A percentile compares a stretch with the other conserved stretches of the same genome.
phyloP scores from a whole-genome alignment of 108 stramenopile species.

The Ochromonas danica region DNA sequence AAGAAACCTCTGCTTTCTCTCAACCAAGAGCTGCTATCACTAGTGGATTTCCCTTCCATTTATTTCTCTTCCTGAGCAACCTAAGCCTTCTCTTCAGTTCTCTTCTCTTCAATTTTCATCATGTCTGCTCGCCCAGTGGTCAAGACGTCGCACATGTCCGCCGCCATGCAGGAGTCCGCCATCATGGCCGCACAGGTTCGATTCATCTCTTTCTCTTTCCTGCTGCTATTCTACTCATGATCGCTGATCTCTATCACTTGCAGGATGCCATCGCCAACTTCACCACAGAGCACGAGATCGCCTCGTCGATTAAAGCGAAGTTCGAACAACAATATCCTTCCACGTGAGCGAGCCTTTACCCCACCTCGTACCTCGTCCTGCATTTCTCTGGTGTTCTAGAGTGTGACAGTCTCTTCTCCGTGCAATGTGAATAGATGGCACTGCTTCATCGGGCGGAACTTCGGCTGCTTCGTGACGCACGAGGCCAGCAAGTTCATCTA shows the following conservation, averaged over 20 bases:
- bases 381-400: no score
- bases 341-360: slow-evolving; percentile 36
- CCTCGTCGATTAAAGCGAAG: slow-evolving; percentile 48
- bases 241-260: neutral
- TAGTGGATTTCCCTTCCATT: neutral
- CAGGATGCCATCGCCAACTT: slow-evolving; percentile 56
- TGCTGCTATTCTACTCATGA: neutral
- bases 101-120: neutral
- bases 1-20: no score
- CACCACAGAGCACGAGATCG: slow-evolving; percentile 51
- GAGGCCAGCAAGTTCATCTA: slow-evolving; percentile 59
- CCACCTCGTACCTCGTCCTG: neutral
- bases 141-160: slow-evolving; percentile 20
- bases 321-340: slow-evolving; percentile 50
- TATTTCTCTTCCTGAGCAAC: neutral
- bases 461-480: slow-evolving; percentile 61
- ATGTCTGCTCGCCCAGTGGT: slow-evolving; percentile 32
- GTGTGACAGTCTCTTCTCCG: neutral
- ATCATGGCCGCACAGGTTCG: slow-evolving; percentile 34
- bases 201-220: neutral
- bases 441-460: slow-evolving; percentile 67
- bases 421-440: slow-evolving; percentile 54
- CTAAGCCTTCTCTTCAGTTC: neutral
- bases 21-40: no score
- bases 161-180: slow-evolving; percentile 27